Base-by-base conservation (phyloP, 2,329 filamentous ascomycete genomes). In the Emmonsia crescens region DNA sequence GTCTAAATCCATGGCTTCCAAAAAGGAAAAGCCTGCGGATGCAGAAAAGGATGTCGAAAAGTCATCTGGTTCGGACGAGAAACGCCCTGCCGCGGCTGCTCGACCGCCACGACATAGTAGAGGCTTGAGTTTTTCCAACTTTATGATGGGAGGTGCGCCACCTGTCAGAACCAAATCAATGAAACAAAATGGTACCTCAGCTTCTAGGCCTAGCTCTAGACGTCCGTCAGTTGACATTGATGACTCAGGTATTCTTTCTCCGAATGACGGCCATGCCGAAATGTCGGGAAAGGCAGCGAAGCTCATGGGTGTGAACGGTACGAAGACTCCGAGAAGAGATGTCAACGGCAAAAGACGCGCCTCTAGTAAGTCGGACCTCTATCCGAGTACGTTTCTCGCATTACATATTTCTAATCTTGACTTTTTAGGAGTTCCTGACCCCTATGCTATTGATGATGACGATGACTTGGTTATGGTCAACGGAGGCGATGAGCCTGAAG, bases 221-320 rank as follows among this genome's bases (percentile, higher is more conserved):
- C 86, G 87, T 44, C 81, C 86, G 64, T 88, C 89, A 0, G 75
- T 88, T 19, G 88, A 90, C 60, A 82, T 85, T 64, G 79, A 82
- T 46, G 74, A 78, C 33, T 79, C 80, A 64, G 88, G 85, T 8
- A 78, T 92, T 63, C 80, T 83, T 54, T 89, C 89, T 3, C 88
- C 89, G 9, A 85, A 87, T 1, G 89, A 91, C 36, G 84, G 88
- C 38, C 77, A 80, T 49, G 80, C 81, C 2, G 82, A 84, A 59
- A 82, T 90, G 70, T 82, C 86, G 8, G 82, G 85, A 54, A 96
- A 95, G 74, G 90, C 89, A 33, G 89, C 89, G 38, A 91, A 86
- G 74, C 75, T 93, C 59, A 84, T 94, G 84, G 91, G 77, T 67
- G 75, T 83, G 63, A 78, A 73, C 64, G 75, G 73, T 61, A 72